Conservation (phyloP, 805 yeast genomes). For the Yamadazyma sp. region DNA sequence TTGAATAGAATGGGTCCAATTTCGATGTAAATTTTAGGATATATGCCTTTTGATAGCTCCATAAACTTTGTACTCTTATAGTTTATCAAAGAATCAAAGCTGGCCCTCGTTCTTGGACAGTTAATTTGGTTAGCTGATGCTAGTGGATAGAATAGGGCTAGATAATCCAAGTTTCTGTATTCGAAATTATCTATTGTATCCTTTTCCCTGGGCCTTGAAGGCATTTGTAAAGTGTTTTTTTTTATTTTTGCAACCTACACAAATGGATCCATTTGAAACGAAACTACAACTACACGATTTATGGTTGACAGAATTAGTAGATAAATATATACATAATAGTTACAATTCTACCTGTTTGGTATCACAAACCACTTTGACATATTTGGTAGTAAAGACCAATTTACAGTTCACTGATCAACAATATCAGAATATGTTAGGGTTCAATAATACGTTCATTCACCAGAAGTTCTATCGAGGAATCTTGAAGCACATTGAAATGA, state of each 20-base stretch:
- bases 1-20: constrained; percentile 5
- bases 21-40: constrained; percentile 3
- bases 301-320: constrained; percentile 3
- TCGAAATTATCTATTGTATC: constrained; percentile 2
- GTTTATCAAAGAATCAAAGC: no score
- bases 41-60: constrained; percentile 7
- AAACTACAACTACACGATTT: constrained; percentile 5
- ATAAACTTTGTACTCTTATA: no score
- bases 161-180: constrained; percentile 2
- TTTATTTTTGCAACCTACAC: constrained; percentile 1
- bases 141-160: no score
- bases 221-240: constrained; percentile 1
- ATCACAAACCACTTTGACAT: constrained; percentile 10
- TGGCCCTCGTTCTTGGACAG: no score
- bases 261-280: constrained; percentile 9
- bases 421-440: constrained; percentile 11
- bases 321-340: constrained; percentile 4
- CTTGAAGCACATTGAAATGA: constrained; percentile 1
- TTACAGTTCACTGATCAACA: constrained; percentile 11
- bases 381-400: constrained; percentile 12
- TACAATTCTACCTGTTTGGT: background rate
- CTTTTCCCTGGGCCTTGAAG: background rate
- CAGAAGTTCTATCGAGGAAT: constrained; percentile 4
- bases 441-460: constrained; percentile 2
- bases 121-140: no score